Conservation (phyloP, 768 basidiomycete genomes). For the Naematelia encephala region DNA sequence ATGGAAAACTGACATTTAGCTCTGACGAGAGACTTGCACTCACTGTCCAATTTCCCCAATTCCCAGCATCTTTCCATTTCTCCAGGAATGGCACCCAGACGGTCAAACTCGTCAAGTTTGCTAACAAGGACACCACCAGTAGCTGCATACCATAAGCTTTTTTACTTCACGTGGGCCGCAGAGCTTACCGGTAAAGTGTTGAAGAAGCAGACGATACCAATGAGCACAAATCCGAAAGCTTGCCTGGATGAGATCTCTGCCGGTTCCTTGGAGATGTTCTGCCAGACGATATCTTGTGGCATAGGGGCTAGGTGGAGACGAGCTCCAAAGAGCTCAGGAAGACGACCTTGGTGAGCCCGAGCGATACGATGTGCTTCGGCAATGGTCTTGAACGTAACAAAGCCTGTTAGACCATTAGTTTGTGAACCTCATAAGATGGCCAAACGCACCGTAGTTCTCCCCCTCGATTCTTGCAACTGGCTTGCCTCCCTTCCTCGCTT, state of each 20-base stretch:
- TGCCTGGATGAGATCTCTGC: conserved; percentile 65
- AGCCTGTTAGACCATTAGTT: conserved; percentile 16
- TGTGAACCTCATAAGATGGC: too few species aligned
- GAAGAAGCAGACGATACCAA: conserved; percentile 80
- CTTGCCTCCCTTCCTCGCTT: conserved; percentile 56
- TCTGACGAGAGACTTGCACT: conserved; percentile 5
- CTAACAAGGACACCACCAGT: conserved; percentile 80
- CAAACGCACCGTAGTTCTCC: conserved; percentile 62
- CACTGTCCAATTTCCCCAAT: conserved; percentile 52
- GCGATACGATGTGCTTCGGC: conserved; percentile 52
- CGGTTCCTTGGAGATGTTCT: conserved; percentile 74
- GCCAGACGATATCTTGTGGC: conserved; percentile 63
- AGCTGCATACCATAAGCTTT: conserved; percentile 50
- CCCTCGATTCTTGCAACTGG: conserved; percentile 51
- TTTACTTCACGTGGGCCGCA: not conserved
- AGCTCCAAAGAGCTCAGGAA: conserved; percentile 49
- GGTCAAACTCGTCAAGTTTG: conserved; percentile 75
- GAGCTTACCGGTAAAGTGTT: conserved; percentile 71
- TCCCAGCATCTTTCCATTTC: conserved; percentile 65
- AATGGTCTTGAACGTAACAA: conserved; percentile 51
- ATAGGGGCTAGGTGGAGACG: conserved; percentile 49
- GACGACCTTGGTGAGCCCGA: conserved; percentile 44
- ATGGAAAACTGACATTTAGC: conserved; percentile 61
- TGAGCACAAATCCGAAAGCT: conserved; percentile 71
- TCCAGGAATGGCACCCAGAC: conserved; percentile 70